Evolutionary conservation across 129 eudicot species (phyloP), one percentile per base, ranked within the genome.

Genomic region (Logfia minima): DNA sequence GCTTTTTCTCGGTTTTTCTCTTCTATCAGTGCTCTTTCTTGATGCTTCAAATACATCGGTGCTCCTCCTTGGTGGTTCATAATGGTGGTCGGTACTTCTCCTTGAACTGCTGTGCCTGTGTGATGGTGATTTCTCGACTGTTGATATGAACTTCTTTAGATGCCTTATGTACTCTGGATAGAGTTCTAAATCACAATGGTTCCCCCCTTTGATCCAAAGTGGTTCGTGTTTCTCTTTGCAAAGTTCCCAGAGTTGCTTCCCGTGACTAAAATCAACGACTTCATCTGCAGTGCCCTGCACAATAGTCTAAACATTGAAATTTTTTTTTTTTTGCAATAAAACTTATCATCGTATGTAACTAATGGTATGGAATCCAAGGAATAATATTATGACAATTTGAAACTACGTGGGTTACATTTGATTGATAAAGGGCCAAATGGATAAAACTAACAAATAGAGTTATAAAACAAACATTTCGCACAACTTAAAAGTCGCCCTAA

Each of bases 171-270:
- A 93, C 37, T 93, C 93, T 16, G 98, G 98, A 75, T 87, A 87
- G 4, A 86, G 87, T 83, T 93, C 98, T 29, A 93, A 76, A 72
- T 93, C 87, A 61, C 98, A 90, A 77, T 93, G 98, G 78, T 83
- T 87, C 28, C 98, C 98, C 5, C 98, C 98, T 76, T 84, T 86
- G 13, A 93, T 79, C 98, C 98, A 93, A 29, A 93, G 82, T 2
- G 98, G 98, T 62, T 93, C 98, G 52, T 93, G 91, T 75, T 93
- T 93, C 71, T 90, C 93, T 63, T 91, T 93, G 62, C 96, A 93
- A 37, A 93, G 88, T 35, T 91, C 98, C 93, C 93, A 93, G 0
- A 93, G 93, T 76, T 89, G 96, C 84, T 88, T 91, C 45, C 98
- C 98, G 8, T 93, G 98, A 22, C 89, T 76, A 67, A 83, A 89